Evolutionary conservation across 2,329 filamentous ascomycete species (phyloP), one percentile per base, ranked within the genome.

Genomic region (Leptodontidium sp.): DNA sequence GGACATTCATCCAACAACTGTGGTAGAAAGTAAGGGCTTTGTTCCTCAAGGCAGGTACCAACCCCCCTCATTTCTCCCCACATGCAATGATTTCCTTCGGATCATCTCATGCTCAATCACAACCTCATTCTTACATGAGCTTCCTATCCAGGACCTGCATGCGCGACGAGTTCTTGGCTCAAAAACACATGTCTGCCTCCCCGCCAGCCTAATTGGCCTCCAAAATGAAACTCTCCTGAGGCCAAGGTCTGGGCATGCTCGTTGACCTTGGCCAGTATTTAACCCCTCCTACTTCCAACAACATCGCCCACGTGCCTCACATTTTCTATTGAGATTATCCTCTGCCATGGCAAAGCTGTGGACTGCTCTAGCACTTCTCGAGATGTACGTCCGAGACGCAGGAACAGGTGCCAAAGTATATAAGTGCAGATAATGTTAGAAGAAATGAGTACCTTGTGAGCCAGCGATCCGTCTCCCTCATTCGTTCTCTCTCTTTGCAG

Each of bases 131-230:
- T 47, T 45, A 3, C 12, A 49, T 7, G 40, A 61, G 26, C 58
- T 61, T 61, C 58, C 58, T 61, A 61, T 61, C n/a, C 38, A 61
- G 57, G 38, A 47, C 14, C 53, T 49, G 4, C 58, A n/a, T 49
- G 40, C 40, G 29, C 21, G 24, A 45, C 35, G n/a, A 14, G 2
- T 11, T 11, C 58, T 61, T 61, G 58, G 58, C 58, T 49, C 24
- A 4, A 47, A 47, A 29, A 32, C 40, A 47, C 58, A 61, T 47
- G 58, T 47, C 58, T 38, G 15, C 12, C 40, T 26, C 9, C n/a
- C 12, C n/a, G 15, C 14, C 55, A 15, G 55, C 35, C 32, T 40
- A 40, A 61, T 61, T 61, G 58, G 58, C 43, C 6, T 49, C 29
- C 14, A 49, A 2, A 49, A 32, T 47, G 38, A 45, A 21, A 7